Evolutionary conservation across 2,329 filamentous ascomycete genomes (phyloP), one percentile per base, ranked within the genome.

Genomic region (Xylariaceae sp.): DNA sequence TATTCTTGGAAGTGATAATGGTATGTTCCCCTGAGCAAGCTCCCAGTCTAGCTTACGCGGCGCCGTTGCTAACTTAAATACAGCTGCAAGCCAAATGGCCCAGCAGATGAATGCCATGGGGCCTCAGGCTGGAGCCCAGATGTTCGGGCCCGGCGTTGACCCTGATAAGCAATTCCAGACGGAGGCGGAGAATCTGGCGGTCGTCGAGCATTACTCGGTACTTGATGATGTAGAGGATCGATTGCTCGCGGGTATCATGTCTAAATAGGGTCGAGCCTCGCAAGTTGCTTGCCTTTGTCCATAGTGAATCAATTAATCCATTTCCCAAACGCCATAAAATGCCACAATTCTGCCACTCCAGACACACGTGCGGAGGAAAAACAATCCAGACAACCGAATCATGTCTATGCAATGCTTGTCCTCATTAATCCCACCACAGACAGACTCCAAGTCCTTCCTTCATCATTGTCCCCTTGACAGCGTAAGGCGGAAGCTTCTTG

Each of bases 141-240:
- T 94, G 78, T 96, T 96, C 74, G 92, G 90, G 35, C 92, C 94
- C 0, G 92, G 93, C 23, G 88, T 94, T 70, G 95, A 99, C 72
- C 91, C 92, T 0, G 89, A 97, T 76, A 99, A 99, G 81, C 84
- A 96, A 73, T 99, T 97, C 76, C 81, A 88, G 73, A 90, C 81
- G 51, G 94, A 99, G 77, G 90, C 90, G 2, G 94, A 99, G 80
- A 99, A 99, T 75, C 75, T 99, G 63, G 92, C 95, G 67, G 94
- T 99, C 23, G 83, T 96, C 69, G 92, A 96, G 73, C 93, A 97
- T 75, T 89, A 91, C 73, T 97, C 90, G 69, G 90, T 97, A 64
- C 78, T 97, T 60, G 90, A 96, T 68, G 88, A 88, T 15, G 88
- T 97, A 59, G 92, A 97, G 78, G 84, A 92, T 71, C 85, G 94